Percentiles rank a stretch among this genome's conserved stretches.
These are phyloP conservation scores for Diaporthe vexans DNA, from an alignment of 2,329 filamentous ascomycete genomes.

Conservation along the genomic window DNA sequence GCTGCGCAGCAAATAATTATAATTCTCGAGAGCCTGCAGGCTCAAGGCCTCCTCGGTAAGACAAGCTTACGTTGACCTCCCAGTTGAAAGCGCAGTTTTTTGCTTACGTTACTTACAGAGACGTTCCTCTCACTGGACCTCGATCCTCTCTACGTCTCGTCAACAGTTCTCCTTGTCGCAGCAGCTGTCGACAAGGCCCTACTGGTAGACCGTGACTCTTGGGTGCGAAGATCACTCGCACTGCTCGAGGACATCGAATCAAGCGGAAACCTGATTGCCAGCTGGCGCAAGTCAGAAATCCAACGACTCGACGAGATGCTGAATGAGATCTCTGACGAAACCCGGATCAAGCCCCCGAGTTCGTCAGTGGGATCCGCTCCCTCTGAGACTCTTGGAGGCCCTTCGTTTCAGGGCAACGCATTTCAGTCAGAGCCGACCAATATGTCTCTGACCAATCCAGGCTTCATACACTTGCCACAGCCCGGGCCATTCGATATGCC, in stretches of 20 bases:
- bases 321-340: background rate
- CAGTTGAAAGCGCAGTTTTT: background rate
- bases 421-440: background rate
- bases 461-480: background rate
- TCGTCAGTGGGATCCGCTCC: conserved; percentile 16
- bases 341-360: background rate
- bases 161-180: background rate
- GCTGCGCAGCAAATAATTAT: conserved; percentile 39
- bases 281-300: conserved; percentile 28
- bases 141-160: conserved; percentile 20
- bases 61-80: background rate
- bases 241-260: conserved; percentile 23
- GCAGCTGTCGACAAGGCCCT: conserved; percentile 27
- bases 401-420: background rate
- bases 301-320: conserved; percentile 24
- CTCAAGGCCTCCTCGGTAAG: conserved; percentile 25
- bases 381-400: background rate
- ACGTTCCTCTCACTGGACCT: conserved; percentile 18
- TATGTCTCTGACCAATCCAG: background rate
- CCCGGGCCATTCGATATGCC: conserved; percentile 8
- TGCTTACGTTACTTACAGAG: conserved; percentile 6
- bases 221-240: conserved; percentile 12
- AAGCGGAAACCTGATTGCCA: conserved; percentile 23
- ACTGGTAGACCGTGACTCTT: conserved; percentile 9
- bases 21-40: conserved; percentile 31